These are phyloP conservation scores for Hypoxylon lienhwacheense DNA, from an alignment of 495 filamentous ascomycete species.

Conservation along the genomic window DNA sequence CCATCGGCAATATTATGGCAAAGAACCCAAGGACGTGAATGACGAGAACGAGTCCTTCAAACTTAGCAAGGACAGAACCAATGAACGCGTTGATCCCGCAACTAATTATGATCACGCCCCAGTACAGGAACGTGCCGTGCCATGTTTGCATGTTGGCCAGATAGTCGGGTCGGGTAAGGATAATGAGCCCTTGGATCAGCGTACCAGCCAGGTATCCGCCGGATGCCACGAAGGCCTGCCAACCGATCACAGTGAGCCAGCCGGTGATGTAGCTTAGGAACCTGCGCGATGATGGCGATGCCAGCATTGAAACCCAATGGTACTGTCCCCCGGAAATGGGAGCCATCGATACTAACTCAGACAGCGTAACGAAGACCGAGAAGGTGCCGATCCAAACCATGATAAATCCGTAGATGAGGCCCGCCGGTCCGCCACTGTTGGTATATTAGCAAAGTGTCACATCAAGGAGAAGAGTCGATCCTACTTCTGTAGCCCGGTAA, in stretches of 20 bases:
- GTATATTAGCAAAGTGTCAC: too few relatives aligned
- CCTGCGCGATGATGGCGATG: slow-evolving; percentile 2
- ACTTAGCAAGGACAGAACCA: slow-evolving; percentile 46
- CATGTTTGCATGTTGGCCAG: slow-evolving; percentile 47
- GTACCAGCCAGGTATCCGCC: slow-evolving; percentile 46
- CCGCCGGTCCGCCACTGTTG: slow-evolving; percentile 16
- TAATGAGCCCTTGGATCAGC: slow-evolving; percentile 50
- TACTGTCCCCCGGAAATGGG: slow-evolving; percentile 50
- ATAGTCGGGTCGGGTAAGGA: slow-evolving; percentile 45
- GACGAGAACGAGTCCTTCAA: slow-evolving; percentile 53
- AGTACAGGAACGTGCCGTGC: slow-evolving; percentile 55
- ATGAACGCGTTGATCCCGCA: slow-evolving; percentile 51
- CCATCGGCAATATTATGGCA: slow-evolving; percentile 48
- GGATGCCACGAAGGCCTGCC: slow-evolving; percentile 21
- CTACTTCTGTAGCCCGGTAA: slow-evolving; percentile 8
- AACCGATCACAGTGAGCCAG: slow-evolving; percentile 47
- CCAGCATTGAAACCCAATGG: slow-evolving; percentile 51
- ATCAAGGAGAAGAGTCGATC: too few relatives aligned
- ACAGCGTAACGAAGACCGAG: slow-evolving; percentile 24
- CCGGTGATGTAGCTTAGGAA: slow-evolving; percentile 28
- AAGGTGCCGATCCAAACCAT: slow-evolving; percentile 33
- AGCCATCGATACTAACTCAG: slow-evolving; percentile 45
- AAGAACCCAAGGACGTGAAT: slow-evolving; percentile 54
- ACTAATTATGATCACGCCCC: slow-evolving; percentile 45
- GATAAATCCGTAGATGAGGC: slow-evolving; percentile 21